A percentile compares a stretch with the other conserved stretches of the same genome.
These are phyloP conservation scores for Wickerhamiella siamensis DNA, from an alignment of 805 yeast genomes.

Conservation along the genomic window DNA sequence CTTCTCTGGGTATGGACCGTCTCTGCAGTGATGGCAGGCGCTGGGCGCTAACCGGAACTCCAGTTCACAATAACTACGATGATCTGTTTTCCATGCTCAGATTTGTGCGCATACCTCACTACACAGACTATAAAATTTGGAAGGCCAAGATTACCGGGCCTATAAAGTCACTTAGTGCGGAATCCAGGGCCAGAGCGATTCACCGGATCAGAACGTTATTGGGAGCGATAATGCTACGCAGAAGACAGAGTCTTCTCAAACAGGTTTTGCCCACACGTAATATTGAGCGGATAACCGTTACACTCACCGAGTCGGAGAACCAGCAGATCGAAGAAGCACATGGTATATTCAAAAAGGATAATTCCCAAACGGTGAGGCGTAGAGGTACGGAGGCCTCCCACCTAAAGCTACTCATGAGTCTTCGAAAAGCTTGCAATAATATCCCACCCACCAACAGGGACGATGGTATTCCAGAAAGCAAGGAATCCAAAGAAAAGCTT, in stretches of 20 bases:
- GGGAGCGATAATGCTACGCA: constrained; percentile 29
- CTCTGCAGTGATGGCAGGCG: constrained; percentile 30
- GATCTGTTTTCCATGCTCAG: constrained; percentile 39
- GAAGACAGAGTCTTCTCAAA: constrained; percentile 30
- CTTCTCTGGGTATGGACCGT: constrained; percentile 33
- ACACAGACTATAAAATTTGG: constrained; percentile 17
- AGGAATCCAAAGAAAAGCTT: too few species aligned
- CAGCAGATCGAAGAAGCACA: too few species aligned
- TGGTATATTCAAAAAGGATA: too few species aligned
- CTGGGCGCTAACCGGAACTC: constrained; percentile 55
- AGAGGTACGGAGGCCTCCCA: too few species aligned
- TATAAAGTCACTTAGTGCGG: too few species aligned
- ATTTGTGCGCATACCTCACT: constrained; percentile 26
- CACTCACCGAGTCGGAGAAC: too few species aligned
- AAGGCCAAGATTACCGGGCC: too few species aligned
- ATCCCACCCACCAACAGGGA: too few species aligned
- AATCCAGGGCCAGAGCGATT: constrained; percentile 14
- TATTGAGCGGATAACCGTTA: constrained; percentile 1
- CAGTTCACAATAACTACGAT: constrained; percentile 41
- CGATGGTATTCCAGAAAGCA: too few species aligned
- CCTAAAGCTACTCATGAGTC: too few species aligned
- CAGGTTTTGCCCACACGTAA: constrained; percentile 10
- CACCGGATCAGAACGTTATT: constrained; percentile 21
- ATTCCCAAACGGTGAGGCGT: too few species aligned
- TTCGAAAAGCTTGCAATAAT: too few species aligned